Percentiles rank a stretch among this genome's conserved stretches.
phyloP scores from a whole-genome alignment of 306 rosid genomes.

The Casuarina glauca region DNA sequence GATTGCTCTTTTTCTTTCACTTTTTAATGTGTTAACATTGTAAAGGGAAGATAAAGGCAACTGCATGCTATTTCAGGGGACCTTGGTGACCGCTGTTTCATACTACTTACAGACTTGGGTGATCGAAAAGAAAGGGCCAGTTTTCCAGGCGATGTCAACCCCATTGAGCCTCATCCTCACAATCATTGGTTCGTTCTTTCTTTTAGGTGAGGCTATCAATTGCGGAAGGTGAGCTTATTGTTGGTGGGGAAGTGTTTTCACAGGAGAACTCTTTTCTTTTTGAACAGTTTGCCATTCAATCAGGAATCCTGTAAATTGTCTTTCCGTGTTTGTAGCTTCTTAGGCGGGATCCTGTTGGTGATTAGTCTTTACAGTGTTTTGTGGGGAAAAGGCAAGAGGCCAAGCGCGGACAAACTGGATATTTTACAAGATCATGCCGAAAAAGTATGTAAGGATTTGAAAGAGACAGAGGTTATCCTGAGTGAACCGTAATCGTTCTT shows the following conservation, averaged over 20 bases:
- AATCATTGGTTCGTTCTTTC: too few relatives aligned
- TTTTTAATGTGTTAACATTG: neutral
- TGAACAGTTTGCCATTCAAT: too few relatives aligned
- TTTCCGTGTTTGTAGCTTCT: constrained; percentile 29
- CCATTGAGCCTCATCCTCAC: too few relatives aligned
- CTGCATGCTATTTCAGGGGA: constrained; percentile 30
- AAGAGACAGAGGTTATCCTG: constrained; percentile 24
- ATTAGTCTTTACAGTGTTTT: constrained; percentile 43
- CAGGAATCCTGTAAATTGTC: neutral
- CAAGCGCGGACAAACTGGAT: neutral
- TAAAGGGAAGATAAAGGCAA: neutral
- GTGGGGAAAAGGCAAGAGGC: constrained; percentile 44
- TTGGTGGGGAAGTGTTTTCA: too few relatives aligned
- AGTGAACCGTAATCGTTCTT: neutral
- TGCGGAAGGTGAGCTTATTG: constrained; percentile 38
- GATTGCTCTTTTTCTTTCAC: neutral
- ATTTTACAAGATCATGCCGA: constrained; percentile 27
- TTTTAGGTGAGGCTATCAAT: constrained; percentile 23
- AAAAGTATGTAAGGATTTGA: constrained; percentile 18
- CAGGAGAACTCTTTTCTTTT: too few relatives aligned
- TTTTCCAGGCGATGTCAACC: too few relatives aligned
- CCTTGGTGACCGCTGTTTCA: too few relatives aligned
- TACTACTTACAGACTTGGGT: too few relatives aligned
- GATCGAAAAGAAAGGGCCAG: too few relatives aligned
- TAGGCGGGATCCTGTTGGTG: constrained; percentile 45